Percentiles rank a stretch among this genome's conserved stretches.
Evolutionary conservation across 2,329 filamentous ascomycete genomes (phyloP).

Genomic region (Coniochaeta sp.): DNA sequence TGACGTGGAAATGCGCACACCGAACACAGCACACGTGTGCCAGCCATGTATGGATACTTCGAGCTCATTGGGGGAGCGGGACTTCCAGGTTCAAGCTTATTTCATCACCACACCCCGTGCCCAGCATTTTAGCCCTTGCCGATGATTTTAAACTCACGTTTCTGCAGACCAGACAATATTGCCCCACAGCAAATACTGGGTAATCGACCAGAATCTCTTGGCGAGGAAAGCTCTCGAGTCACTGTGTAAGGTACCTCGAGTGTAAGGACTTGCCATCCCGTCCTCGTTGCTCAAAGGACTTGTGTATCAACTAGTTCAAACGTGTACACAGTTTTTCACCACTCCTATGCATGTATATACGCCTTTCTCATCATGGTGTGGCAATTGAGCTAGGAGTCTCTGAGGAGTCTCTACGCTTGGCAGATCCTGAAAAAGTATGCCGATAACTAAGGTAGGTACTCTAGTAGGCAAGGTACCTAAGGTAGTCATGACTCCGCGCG

Average conservation of each 20-base stretch:
- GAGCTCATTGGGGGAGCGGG: background rate
- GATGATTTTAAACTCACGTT: background rate
- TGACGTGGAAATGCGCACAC: background rate
- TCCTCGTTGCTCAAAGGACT: too few relatives aligned
- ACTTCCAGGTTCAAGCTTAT: conserved; percentile 3
- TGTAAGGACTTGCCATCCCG: too few relatives aligned
- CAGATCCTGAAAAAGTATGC: too few relatives aligned
- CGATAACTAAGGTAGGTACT: too few relatives aligned
- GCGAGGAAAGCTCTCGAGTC: background rate
- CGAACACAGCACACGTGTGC: background rate
- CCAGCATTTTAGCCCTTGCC: background rate
- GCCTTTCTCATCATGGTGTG: too few relatives aligned
- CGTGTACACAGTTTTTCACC: too few relatives aligned
- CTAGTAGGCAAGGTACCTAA: too few relatives aligned
- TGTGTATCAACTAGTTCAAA: too few relatives aligned
- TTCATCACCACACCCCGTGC: background rate
- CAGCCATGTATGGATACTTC: background rate
- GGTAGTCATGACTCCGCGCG: background rate
- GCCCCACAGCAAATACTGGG: background rate
- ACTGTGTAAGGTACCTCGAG: too few relatives aligned
- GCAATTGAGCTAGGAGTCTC: too few relatives aligned
- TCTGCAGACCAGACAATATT: background rate
- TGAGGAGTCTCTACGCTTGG: too few relatives aligned
- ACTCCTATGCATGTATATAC: too few relatives aligned
- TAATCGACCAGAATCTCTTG: background rate